These are phyloP conservation scores for Paratrypanosoma confusum DNA, from an alignment of 208 protist genomes.

Conservation along the genomic window DNA sequence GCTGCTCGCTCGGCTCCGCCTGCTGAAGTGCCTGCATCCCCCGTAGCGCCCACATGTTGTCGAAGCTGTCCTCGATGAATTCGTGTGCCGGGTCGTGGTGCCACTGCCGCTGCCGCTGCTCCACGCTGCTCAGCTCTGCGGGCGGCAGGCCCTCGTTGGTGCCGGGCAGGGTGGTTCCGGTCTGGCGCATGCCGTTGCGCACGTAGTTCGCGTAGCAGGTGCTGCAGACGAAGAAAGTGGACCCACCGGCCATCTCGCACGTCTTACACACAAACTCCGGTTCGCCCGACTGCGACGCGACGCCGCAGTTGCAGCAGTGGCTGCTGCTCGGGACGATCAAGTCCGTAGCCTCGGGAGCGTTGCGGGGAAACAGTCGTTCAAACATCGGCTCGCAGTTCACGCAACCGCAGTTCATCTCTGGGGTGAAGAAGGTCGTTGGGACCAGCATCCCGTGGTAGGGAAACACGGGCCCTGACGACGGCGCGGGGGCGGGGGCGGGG, in stretches of 20 bases:
- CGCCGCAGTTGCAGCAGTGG: constrained; percentile 56
- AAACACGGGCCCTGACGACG: constrained; percentile 14
- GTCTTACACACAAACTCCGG: constrained; percentile 67
- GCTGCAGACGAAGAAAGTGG: constrained; percentile 53
- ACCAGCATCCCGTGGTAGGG: constrained; percentile 69
- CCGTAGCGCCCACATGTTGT: constrained; percentile 56
- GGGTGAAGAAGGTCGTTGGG: constrained; percentile 50
- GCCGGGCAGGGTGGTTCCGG: not conserved
- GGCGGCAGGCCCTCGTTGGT: not conserved
- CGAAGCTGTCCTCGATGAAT: constrained; percentile 72
- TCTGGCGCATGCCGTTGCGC: constrained; percentile 5
- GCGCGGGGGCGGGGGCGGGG: not conserved
- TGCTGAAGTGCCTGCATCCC: constrained; percentile 64
- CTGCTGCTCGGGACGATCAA: constrained; percentile 70
- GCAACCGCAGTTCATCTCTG: constrained; percentile 52
- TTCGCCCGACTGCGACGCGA: constrained; percentile 29
- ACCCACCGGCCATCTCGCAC: constrained; percentile 48
- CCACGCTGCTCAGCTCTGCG: not conserved
- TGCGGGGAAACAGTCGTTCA: constrained; percentile 46
- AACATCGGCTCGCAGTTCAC: constrained; percentile 45
- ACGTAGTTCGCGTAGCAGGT: constrained; percentile 61
- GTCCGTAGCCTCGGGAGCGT: constrained; percentile 35
- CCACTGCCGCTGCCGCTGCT: constrained; percentile 13
- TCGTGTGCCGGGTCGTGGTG: constrained; percentile 57
- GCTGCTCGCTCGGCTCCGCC: not conserved